phyloP scores from a whole-genome alignment of 345 rosid genomes.

The Linum tenue region DNA sequence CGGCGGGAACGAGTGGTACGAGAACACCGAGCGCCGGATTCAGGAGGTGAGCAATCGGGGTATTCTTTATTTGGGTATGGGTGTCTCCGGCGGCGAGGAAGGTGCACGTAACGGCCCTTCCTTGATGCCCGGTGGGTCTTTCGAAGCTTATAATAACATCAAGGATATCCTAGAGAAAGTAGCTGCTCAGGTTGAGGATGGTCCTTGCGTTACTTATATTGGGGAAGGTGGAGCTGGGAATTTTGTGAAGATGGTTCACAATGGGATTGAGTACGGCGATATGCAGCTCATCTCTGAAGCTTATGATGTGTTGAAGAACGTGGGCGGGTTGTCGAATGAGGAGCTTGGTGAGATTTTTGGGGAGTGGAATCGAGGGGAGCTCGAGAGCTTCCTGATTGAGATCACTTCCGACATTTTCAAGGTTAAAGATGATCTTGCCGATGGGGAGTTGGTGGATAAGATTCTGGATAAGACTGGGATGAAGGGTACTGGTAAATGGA shows the following conservation, averaged over 20 bases:
- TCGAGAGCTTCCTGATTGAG: conserved; percentile 20
- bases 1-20: conserved; percentile 18
- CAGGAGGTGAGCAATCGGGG: neutral
- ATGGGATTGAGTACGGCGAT: conserved; percentile 19
- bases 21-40: conserved; percentile 14
- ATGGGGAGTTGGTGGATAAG: conserved; percentile 18
- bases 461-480: conserved; percentile 19
- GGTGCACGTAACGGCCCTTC: conserved; percentile 14
- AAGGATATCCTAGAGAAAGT: conserved; percentile 14
- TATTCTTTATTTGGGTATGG: conserved; percentile 4
- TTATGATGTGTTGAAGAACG: conserved; percentile 18
- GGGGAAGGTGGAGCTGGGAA: conserved; percentile 21
- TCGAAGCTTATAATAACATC: conserved; percentile 6
- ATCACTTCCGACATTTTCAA: conserved; percentile 18
- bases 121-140: conserved; percentile 11
- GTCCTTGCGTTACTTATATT: conserved; percentile 19
- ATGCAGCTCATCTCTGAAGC: conserved; percentile 23
- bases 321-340: conserved; percentile 13
- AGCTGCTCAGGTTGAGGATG: conserved; percentile 18
- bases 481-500: conserved; percentile 21
- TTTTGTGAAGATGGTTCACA: conserved; percentile 18
- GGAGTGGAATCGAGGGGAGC: conserved; percentile 15
- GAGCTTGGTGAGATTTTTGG: conserved; percentile 14
- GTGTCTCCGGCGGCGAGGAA: conserved; percentile 11
- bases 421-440: conserved; percentile 14